These are phyloP conservation scores for Rhynchospora pubera DNA, from an alignment of 176 grass and related monocot genomes.

Conservation along the genomic window DNA sequence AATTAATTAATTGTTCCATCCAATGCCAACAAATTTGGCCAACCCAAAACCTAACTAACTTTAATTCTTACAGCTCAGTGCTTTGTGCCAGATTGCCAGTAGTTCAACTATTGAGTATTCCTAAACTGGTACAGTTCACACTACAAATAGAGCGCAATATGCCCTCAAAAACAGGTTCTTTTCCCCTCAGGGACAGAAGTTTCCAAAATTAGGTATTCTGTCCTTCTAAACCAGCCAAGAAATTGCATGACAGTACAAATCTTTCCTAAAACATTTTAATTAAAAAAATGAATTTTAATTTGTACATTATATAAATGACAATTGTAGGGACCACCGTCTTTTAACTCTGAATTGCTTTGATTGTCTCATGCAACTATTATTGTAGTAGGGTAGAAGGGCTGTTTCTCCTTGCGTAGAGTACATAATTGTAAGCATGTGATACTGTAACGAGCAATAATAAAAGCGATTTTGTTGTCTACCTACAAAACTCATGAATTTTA, in stretches of 20 bases:
- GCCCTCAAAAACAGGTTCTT: not conserved
- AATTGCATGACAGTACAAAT: not conserved
- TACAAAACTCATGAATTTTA: not conserved
- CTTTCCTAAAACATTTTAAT: not conserved
- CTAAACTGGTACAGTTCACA: not conserved
- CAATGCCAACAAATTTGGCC: not conserved
- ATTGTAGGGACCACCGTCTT: not conserved
- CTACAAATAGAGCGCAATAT: not conserved
- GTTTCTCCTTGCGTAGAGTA: not conserved
- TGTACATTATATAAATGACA: not conserved
- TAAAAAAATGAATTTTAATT: not conserved
- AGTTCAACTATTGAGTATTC: not conserved
- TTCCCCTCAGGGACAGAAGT: not conserved
- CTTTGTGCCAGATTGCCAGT: not conserved
- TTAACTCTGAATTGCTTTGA: not conserved
- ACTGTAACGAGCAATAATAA: not conserved
- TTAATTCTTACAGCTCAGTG: not conserved
- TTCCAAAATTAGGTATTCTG: constrained; percentile 11
- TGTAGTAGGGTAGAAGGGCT: not conserved
- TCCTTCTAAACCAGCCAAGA: constrained; percentile 8
- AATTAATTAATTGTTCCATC: not conserved
- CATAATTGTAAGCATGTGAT: constrained; percentile 13
- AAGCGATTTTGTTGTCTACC: not conserved
- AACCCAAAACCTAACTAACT: not conserved
- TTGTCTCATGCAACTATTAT: not conserved